Conservation (phyloP, 2,329 filamentous ascomycete species). For the Capronia epimyces region DNA sequence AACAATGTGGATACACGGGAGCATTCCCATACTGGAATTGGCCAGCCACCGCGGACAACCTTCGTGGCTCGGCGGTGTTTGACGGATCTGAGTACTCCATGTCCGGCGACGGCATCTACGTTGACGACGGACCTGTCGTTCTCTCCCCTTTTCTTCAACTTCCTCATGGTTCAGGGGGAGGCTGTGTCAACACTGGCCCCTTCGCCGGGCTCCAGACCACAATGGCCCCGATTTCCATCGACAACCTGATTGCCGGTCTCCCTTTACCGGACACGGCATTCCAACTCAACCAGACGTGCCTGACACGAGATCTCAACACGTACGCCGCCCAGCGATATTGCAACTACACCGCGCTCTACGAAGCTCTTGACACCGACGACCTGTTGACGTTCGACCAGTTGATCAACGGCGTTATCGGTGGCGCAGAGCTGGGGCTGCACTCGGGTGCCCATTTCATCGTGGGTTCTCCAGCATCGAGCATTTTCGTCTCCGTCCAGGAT, state of each 20-base stretch:
- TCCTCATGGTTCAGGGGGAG: conserved; percentile 29
- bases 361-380: conserved; percentile 18
- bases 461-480: conserved; percentile 25
- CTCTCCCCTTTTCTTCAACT: conserved; percentile 21
- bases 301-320: conserved; percentile 29
- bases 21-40: conserved; percentile 43
- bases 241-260: conserved; percentile 21
- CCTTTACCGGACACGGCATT: conserved; percentile 25
- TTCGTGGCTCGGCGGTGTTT: conserved; percentile 33
- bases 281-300: conserved; percentile 24
- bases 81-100: conserved; percentile 38
- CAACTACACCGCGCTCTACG: conserved; percentile 23
- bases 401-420: conserved; percentile 27
- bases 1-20: conserved; percentile 44
- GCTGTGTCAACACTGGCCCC: conserved; percentile 29
- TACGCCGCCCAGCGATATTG: conserved; percentile 25
- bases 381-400: conserved; percentile 16
- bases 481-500: conserved; percentile 28
- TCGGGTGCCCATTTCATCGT: conserved; percentile 30
- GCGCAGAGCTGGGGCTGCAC: conserved; percentile 25
- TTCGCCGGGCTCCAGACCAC: conserved; percentile 27
- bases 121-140: conserved; percentile 17
- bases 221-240: conserved; percentile 24
- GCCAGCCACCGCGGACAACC: conserved; percentile 34
- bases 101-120: conserved; percentile 31